Percentiles rank a stretch among this genome's conserved stretches.
Conservation (phyloP, 73 alveolate genomes). For the Urostyla sp. region DNA sequence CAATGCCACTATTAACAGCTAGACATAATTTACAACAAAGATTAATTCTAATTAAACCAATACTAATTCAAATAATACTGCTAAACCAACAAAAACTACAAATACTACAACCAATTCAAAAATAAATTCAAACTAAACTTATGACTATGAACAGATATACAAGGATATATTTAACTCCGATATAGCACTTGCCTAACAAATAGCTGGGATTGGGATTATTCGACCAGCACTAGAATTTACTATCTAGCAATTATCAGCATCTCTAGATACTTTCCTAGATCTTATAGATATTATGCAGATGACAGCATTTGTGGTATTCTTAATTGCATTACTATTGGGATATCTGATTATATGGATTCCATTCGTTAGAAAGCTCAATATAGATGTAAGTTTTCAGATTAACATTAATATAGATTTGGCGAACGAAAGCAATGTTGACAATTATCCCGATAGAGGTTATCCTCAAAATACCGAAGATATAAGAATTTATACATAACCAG, state of each 20-base stretch:
- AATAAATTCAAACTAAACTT: no score
- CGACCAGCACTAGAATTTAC: not conserved
- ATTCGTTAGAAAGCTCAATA: constrained; percentile 1
- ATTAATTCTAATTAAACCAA: constrained; percentile 9
- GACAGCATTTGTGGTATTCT: constrained; percentile 6
- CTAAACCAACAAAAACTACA: no score
- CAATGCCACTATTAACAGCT: not conserved
- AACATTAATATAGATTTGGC: constrained; percentile 13
- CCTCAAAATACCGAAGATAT: constrained; percentile 26
- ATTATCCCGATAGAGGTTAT: constrained; percentile 56
- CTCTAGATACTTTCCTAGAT: not conserved
- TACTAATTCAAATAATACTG: no score
- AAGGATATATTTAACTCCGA: no score
- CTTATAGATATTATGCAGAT: not conserved
- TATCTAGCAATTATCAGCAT: not conserved
- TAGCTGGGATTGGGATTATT: no score
- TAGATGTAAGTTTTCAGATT: not conserved
- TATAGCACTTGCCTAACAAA: no score
- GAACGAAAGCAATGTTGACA: constrained; percentile 49
- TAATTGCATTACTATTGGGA: not conserved
- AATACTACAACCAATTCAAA: no score
- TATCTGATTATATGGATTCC: constrained; percentile 33
- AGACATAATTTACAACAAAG: not conserved
- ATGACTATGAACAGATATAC: no score
- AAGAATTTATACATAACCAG: constrained; percentile 30